Evolutionary conservation across 2,329 filamentous ascomycete species (phyloP).

Genomic region (Colletotrichum lupini): DNA sequence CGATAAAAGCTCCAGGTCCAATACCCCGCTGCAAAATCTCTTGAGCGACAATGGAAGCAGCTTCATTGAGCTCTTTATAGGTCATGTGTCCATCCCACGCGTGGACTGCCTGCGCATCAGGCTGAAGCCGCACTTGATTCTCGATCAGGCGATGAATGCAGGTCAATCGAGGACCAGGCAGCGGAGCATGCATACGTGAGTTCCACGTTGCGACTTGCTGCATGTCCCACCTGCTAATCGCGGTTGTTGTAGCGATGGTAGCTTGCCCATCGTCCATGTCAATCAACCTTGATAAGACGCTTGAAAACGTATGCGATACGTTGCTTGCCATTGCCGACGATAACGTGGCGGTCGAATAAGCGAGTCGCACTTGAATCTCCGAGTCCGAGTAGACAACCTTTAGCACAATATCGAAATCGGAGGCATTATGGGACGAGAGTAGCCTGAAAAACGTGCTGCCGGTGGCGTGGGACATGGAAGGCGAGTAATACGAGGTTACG

Average conservation of each 20-base stretch:
- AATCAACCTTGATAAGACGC: not conserved
- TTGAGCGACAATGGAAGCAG: conserved; percentile 1
- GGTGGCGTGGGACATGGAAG: not conserved
- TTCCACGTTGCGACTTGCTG: not conserved
- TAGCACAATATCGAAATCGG: conserved; percentile 23
- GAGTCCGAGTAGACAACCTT: conserved; percentile 18
- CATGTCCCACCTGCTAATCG: not conserved
- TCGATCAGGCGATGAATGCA: conserved; percentile 40
- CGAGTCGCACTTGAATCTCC: not conserved
- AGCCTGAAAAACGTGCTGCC: conserved; percentile 5
- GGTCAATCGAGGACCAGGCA: accelerated
- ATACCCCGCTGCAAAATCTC: conserved; percentile 33
- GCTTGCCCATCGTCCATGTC: not conserved
- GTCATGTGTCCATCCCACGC: conserved; percentile 35
- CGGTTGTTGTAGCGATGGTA: not conserved
- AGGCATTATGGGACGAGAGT: conserved; percentile 9
- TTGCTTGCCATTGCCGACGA: conserved; percentile 5
- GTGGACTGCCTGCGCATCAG: conserved; percentile 34
- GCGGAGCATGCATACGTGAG: accelerated
- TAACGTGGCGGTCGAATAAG: not conserved
- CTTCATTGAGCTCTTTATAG: conserved; percentile 23
- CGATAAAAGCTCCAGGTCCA: conserved; percentile 37
- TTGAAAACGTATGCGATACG: conserved; percentile 17
- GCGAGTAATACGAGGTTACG: conserved; percentile 21
- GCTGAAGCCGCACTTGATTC: conserved; percentile 17